Conservation (phyloP, 2,329 filamentous ascomycete genomes). For the Aphanocladium album region DNA sequence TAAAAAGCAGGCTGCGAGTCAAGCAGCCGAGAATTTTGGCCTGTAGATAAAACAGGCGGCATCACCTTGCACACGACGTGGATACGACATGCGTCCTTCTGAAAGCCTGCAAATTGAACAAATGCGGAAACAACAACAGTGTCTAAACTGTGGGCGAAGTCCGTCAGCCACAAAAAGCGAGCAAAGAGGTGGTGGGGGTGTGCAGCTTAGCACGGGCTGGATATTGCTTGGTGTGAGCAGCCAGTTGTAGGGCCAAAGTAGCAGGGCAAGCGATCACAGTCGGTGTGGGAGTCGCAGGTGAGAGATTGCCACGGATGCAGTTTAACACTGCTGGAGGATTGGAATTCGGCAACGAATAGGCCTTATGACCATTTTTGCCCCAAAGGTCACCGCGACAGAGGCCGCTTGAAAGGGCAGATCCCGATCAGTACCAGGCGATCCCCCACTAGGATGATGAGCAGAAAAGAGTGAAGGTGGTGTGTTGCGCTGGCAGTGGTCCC, state of each 20-base stretch:
- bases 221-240: not conserved
- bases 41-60: not conserved
- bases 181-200: not conserved
- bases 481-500: not conserved
- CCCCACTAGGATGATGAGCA: not conserved
- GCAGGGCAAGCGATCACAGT: not conserved
- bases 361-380: not conserved
- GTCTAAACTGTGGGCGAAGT: not conserved
- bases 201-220: not conserved
- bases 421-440: slow-evolving; percentile 6
- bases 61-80: not conserved
- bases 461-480: not conserved
- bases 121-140: not conserved
- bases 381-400: not conserved
- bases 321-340: not conserved
- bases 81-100: no score
- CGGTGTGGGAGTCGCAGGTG: not conserved
- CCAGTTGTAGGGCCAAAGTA: not conserved
- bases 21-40: not conserved
- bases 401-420: slow-evolving; percentile 1
- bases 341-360: not conserved
- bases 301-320: not conserved
- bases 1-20: not conserved
- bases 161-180: slow-evolving; percentile 4
- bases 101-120: not conserved